phyloP scores from a whole-genome alignment of 495 filamentous ascomycete genomes.

The Neurospora sp. region DNA sequence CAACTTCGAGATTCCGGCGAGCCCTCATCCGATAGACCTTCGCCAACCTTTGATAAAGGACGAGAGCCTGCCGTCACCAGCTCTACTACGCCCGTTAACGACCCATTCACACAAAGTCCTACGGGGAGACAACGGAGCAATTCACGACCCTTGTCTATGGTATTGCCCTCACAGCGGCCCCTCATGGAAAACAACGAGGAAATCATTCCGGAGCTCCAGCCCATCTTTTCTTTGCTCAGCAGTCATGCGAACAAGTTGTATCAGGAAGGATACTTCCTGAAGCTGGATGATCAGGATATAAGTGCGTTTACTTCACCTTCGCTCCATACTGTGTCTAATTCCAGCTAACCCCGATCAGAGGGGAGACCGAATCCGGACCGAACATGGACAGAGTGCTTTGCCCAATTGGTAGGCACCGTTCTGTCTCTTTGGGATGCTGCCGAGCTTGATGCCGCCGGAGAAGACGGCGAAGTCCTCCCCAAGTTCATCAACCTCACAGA shows the following conservation, averaged over 20 bases:
- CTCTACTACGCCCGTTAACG: conserved; percentile 13
- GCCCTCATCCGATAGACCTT: conserved; percentile 17
- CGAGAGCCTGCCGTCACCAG: conserved; percentile 14
- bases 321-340: conserved; percentile 3
- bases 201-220: conserved; percentile 84
- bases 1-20: conserved; percentile 9
- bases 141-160: conserved; percentile 49
- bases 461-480: conserved; percentile 75
- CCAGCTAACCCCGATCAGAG: conserved; percentile 42
- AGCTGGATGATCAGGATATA: conserved; percentile 84
- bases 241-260: conserved; percentile 95
- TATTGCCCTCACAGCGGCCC: conserved; percentile 80
- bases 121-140: conserved; percentile 18
- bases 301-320: conserved; percentile 43
- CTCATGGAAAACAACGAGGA: conserved; percentile 75
- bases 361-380: conserved; percentile 78
- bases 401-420: conserved; percentile 89
- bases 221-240: conserved; percentile 89
- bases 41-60: conserved; percentile 17
- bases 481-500: conserved; percentile 97
- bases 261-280: conserved; percentile 95
- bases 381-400: conserved; percentile 94
- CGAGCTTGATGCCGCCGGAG: conserved; percentile 78
- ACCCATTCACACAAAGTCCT: conserved; percentile 15
- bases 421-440: conserved; percentile 93